Conservation (phyloP, 2,329 filamentous ascomycete species). For the Colletotrichum nymphaeae region DNA sequence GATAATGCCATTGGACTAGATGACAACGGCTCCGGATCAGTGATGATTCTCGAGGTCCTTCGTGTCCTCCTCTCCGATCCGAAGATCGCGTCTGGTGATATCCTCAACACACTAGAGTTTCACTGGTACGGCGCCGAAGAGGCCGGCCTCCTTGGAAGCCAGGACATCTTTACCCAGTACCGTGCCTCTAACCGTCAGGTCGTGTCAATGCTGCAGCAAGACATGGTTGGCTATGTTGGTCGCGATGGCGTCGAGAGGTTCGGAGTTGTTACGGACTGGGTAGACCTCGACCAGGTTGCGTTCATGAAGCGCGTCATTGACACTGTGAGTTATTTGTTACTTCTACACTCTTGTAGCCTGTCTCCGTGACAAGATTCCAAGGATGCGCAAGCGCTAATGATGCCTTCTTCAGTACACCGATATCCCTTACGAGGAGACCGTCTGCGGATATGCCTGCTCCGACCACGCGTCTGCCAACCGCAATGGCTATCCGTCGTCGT, state of each 20-base stretch:
- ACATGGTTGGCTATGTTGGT: constrained; percentile 55
- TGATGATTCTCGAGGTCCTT: constrained; percentile 84
- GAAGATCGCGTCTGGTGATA: constrained; percentile 70
- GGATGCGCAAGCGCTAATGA: too few relatives aligned
- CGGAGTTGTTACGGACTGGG: constrained; percentile 54
- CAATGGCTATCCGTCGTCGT: constrained; percentile 73
- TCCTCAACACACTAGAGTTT: constrained; percentile 82
- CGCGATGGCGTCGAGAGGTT: constrained; percentile 45
- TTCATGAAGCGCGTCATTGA: constrained; percentile 52
- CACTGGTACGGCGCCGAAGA: constrained; percentile 91
- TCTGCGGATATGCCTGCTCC: constrained; percentile 71
- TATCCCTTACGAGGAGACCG: constrained; percentile 57
- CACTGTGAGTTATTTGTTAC: constrained; percentile 7
- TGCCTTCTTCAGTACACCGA: constrained; percentile 43
- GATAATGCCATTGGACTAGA: constrained; percentile 58
- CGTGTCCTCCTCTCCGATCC: constrained; percentile 75
- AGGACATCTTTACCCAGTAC: constrained; percentile 58
- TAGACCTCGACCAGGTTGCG: constrained; percentile 47
- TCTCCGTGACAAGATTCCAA: background rate
- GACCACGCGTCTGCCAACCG: constrained; percentile 76
- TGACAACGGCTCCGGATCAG: constrained; percentile 81
- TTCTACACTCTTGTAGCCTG: background rate
- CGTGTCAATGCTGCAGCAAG: constrained; percentile 56
- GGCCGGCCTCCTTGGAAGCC: constrained; percentile 80
- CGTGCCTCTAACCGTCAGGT: constrained; percentile 45